Evolutionary conservation across 2,329 filamentous ascomycete species (phyloP), one percentile per base, ranked within the genome.

Genomic region (Chaetomium globosum): DNA sequence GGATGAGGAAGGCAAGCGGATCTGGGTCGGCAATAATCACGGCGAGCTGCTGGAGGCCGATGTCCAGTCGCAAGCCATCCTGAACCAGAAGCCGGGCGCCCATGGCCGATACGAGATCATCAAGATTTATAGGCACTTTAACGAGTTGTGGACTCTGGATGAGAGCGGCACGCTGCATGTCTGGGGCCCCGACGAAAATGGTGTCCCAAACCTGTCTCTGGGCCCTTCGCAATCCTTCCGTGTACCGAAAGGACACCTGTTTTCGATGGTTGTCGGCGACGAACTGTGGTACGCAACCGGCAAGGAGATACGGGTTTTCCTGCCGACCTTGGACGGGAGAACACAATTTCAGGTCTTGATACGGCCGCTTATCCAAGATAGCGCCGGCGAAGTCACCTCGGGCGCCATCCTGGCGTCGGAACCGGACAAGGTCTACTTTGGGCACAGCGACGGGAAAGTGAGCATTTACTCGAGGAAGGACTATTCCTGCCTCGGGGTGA

Each of bases 91-190:
- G 71, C 79, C 85, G 2, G 87, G 83, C 59, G 90, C 91, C 2
- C 95, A 98, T 72, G 87, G 88, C 8, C 87, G 91, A 51, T 84
- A 87, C 67, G 91, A 96, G 71, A 85, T 99, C 59, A 85, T 91
- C 68, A 92, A 88, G 71, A 96, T 99, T 51, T 90, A 92, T 74
- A 87, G 95, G 48, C 90, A 96, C 75, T 89, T 87, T 68, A 92
- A 92, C 70, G 91, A 97, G 73, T 86, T 99, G 75, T 99, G 95
- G 95, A 93, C 93, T 0, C 77, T 99, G 56, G 95, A 98, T 74
- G 93, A 97, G 69, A 87, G 90, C 55, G 95, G 95, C 12, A 91
- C 90, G 54, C 80, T 99, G 16, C 88, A 92, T 70, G 85, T 98
- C 5, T 99, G 95, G 95, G 88, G 87, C 1, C 89, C 93, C 4